Evolutionary conservation across 2,329 filamentous ascomycete species (phyloP), one percentile per base, ranked within the genome.

Genomic region (Xylariaceae sp.): DNA sequence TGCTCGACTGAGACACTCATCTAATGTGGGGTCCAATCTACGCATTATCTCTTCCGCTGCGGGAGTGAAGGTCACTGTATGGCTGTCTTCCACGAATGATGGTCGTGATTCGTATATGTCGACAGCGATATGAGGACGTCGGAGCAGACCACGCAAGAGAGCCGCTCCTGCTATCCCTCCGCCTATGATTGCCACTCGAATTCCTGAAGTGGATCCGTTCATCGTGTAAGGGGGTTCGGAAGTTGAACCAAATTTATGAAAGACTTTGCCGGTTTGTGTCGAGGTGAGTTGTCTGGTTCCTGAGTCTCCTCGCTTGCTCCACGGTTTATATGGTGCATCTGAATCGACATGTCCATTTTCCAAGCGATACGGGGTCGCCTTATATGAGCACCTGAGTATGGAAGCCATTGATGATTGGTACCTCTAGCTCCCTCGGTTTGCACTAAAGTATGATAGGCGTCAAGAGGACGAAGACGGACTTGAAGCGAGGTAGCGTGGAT

Each of bases 141-240:
- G 61, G 3, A 71, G 45, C 8, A 72, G 66, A 2, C 70, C 71
- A 11, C 68, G 64, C 2, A 71, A 55, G 4, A 71, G 51, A 34
- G 60, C 57, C 3, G 66, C 67, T 8, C 66, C 66, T 8, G 65
- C 64, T 13, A 72, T 51, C 0, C 67, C 66, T 13, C 70, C 69
- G 37, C 71, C 71, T 39, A 72, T 57, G 37, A 72, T 70, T 45
- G 70, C 71, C 30, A 72, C 64, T 34, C 67, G 65, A 34, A 71
- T 68, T 18, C 65, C 66, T 11, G 66, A 68, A 34, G 65, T 58
- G 2, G 60, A 50, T 17, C 53, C 57, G 47, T 44, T 62, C 67
- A 70, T 68, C n/a, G 34, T 64, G 56, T 15, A 8, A 2, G 37
- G 37, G 11, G 37, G 37, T 13, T 42, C 37, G 53, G 50, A 13